Conservation (phyloP, 208 protist species). For the Trypanosoma platydactyli region DNA sequence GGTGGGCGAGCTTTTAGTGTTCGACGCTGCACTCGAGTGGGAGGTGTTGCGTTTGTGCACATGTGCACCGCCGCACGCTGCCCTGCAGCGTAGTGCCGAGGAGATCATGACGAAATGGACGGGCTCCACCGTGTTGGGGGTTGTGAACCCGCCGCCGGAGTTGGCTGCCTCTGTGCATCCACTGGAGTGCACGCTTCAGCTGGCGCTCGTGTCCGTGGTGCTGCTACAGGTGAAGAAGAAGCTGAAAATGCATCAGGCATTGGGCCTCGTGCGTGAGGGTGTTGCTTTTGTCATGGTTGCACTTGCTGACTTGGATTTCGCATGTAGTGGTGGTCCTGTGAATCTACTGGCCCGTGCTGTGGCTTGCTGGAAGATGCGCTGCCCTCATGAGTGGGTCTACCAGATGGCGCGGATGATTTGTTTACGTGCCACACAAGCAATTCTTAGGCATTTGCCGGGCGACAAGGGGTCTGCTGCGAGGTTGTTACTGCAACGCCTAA, state of each 20-base stretch:
- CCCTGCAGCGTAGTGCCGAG: conserved; percentile 37
- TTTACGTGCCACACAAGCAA: conserved; percentile 25
- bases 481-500: conserved; percentile 2
- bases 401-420: conserved; percentile 41
- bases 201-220: conserved; percentile 25
- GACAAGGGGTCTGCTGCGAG: conserved; percentile 5
- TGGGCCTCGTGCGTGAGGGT: conserved; percentile 13
- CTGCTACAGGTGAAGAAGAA: conserved; percentile 19
- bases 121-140: neutral
- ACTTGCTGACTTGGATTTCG: conserved; percentile 1
- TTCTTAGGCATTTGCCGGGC: conserved; percentile 1
- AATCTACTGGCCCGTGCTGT: conserved; percentile 4
- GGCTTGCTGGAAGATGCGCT: conserved; percentile 12
- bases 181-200: conserved; percentile 17
- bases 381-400: conserved; percentile 36
- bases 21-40: conserved; percentile 39
- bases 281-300: conserved; percentile 12
- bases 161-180: conserved; percentile 7
- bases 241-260: conserved; percentile 10
- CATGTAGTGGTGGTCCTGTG: neutral
- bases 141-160: neutral
- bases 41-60: conserved; percentile 68
- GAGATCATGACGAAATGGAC: conserved; percentile 32
- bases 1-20: conserved; percentile 26
- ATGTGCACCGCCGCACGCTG: conserved; percentile 24